These are phyloP conservation scores for Aspergillus flavus DNA, from an alignment of 2,329 filamentous ascomycete genomes.

Conservation along the genomic window DNA sequence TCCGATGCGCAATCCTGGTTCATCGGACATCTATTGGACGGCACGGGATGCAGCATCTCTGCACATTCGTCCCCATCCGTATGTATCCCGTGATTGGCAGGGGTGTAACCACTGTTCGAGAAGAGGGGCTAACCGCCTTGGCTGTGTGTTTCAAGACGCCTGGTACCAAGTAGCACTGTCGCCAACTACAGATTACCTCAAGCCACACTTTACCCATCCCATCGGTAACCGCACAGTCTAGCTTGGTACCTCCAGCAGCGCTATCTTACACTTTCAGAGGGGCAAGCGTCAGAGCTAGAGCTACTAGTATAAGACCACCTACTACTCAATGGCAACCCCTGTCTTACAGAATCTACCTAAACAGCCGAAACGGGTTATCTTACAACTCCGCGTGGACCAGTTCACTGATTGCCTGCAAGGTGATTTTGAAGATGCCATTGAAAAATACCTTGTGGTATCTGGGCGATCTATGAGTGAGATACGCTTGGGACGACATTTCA, in stretches of 20 bases:
- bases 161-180: not conserved
- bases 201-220: not conserved
- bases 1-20: not conserved
- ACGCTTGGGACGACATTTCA: not conserved
- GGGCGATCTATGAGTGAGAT: not conserved
- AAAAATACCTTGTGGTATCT: not conserved
- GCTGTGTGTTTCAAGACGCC: not conserved
- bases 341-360: not conserved
- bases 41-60: not conserved
- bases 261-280: not conserved
- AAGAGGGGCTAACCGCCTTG: not conserved
- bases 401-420: not conserved
- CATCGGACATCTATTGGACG: not conserved
- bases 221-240: not conserved
- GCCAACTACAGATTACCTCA: not conserved
- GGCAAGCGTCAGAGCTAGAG: not conserved
- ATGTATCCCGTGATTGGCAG: not conserved
- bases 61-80: too few species aligned
- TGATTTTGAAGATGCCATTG: not conserved
- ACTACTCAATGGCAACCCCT: not conserved
- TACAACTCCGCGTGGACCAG: not conserved
- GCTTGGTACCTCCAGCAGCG: not conserved
- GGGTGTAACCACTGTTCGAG: not conserved
- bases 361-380: not conserved
- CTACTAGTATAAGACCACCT: not conserved